Base-by-base conservation (phyloP, 345 rosid species). In the Atalantia buxifolia region DNA sequence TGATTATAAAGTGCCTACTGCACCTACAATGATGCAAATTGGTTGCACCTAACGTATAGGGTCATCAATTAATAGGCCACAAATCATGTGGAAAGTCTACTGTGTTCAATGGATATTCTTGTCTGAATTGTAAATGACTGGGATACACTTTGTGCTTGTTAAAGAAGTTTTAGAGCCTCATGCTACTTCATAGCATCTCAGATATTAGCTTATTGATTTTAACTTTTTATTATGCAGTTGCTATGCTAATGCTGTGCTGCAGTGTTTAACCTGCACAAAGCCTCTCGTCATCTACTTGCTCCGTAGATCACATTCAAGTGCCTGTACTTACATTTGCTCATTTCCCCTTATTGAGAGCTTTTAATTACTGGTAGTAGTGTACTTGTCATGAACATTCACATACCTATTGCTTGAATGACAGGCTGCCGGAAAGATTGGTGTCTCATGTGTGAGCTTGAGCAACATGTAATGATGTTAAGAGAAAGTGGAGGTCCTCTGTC, bases 381-480 rank as follows among this genome's bases (percentile, higher is more conserved):
- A 8, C 12, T 56, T 25, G 65, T 75, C n/a, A 19, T 61, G 78
- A 22, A 10, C 24, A 36, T n/a, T 12, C 6, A 62, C 73, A 1
- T 75, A 30, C 13, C 30, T 75, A 22, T 75, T 72, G 21, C 62
- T 65, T 80, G 68, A 31, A 18, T 81, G 27, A 80, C 80, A 93
- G 97, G 97, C 86, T 85, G 84, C 64, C 84, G 88, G 63, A 90
- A 86, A 80, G 91, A 86, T 81, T 88, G 97, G 95, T 93, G 97
- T 72, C 95, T 93, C 40, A 87, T 91, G 87, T 93, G 97, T 90
- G 97, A 90, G 83, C 94, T 93, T 69, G 97, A 93, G 87, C 92
- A 89, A 77, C 94, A 89, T 82, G 92, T 90, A 40, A 83, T 84
- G 84, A 85, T 91, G 95, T 88, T 93, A 76, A 85, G 89, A 79